Evolutionary conservation across 495 filamentous ascomycete genomes (phyloP), one percentile per base, ranked within the genome.

Genomic region (Penicillium roqueforti): DNA sequence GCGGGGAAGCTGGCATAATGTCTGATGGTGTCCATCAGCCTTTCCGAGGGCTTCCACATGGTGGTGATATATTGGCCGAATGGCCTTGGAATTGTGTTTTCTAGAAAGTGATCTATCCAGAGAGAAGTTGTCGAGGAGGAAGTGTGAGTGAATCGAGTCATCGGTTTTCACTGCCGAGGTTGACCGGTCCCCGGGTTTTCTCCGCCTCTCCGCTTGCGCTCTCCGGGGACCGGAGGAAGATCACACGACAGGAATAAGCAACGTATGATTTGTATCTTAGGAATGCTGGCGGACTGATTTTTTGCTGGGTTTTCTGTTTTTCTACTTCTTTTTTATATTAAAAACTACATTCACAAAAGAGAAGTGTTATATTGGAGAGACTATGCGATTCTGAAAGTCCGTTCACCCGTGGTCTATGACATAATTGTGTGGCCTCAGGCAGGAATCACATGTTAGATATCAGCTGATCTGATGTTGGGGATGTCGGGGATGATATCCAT

Each of bases 1-100:
- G 93, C 93, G 53, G 95, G 95, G 72, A 97, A 97, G 77, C 83
- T 87, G 68, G 89, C 87, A 81, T 97, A 97, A 79, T 97, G 92
- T 70, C 88, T 90, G 88, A 98, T 98, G 83, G 87, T 96, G 59
- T 95, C 87, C 91, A 96, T 92, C 86, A 98, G 71, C 74, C 82
- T 76, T 73, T 93, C 88, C 48, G 88, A 86, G 71, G 81, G 83
- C 78, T 87, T 95, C 92, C 92, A 97, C 87, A 91, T 91, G 56
- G 63, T 85, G 51, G 52, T 49, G 50, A 52, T 31, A 49, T 51
- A 51, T 61, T 58, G 68, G 70, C 68, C 69, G 29, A 37, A 55
- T 36, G 70, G 68, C 69, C 70, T n/a, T n/a, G n/a, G n/a, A n/a
- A n/a, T n/a, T n/a, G n/a, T n/a, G n/a, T n/a, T n/a, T n/a, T n/a